Conservation (phyloP, 345 rosid genomes). For the Salix caprea region DNA sequence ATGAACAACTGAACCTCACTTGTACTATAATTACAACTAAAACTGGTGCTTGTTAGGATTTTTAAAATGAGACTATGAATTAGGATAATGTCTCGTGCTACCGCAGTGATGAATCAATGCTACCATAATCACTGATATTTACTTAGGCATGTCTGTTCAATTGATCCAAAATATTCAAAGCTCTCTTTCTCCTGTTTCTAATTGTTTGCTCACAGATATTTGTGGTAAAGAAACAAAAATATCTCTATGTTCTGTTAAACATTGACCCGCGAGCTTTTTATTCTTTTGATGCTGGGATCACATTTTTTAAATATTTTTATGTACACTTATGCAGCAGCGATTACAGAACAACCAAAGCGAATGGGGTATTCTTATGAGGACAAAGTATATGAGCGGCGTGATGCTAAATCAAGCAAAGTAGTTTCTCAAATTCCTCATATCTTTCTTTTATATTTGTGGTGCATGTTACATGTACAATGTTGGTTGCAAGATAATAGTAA, state of each 20-base stretch:
- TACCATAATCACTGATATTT: background rate
- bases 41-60: background rate
- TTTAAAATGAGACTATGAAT: background rate
- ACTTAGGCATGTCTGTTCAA: background rate
- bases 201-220: background rate
- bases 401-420: constrained; percentile 60
- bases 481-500: background rate
- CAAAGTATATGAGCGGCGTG: constrained; percentile 55
- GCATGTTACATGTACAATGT: constrained; percentile 5
- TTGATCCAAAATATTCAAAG: background rate
- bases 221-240: background rate
- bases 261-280: background rate
- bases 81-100: background rate
- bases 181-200: background rate
- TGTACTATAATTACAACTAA: background rate
- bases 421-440: constrained; percentile 29
- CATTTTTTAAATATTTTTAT: constrained; percentile 3
- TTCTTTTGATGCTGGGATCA: background rate
- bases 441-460: background rate
- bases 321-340: constrained; percentile 24
- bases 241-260: background rate
- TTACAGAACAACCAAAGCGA: constrained; percentile 52
- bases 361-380: constrained; percentile 48
- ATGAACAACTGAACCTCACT: background rate
- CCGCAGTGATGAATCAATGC: background rate